phyloP scores from a whole-genome alignment of 1,284 basidiomycete species.

The Ustilago sp. region DNA sequence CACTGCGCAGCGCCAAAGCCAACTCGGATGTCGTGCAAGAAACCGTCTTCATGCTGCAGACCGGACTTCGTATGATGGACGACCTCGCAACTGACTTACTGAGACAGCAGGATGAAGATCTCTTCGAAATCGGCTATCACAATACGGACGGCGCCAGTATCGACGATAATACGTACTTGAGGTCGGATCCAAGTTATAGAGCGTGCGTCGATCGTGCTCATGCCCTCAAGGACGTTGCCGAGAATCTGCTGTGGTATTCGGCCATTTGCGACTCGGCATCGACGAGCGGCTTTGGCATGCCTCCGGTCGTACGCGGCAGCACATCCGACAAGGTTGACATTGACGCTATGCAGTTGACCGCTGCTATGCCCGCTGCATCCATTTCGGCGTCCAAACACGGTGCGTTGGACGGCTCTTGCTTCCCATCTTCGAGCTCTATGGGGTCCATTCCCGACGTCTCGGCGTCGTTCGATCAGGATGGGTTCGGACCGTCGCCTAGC shows the following conservation, averaged over 20 bases:
- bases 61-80: slow-evolving; percentile 48
- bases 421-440: background rate
- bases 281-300: slow-evolving; percentile 31
- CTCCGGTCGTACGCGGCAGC: slow-evolving; percentile 34
- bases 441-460: background rate
- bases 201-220: slow-evolving; percentile 29
- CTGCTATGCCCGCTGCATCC: slow-evolving; percentile 14
- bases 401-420: background rate
- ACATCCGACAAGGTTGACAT: slow-evolving; percentile 34
- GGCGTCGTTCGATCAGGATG: slow-evolving; percentile 13
- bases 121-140: slow-evolving; percentile 39
- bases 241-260: slow-evolving; percentile 48
- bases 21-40: slow-evolving; percentile 31
- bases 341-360: slow-evolving; percentile 31
- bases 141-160: slow-evolving; percentile 32
- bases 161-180: slow-evolving; percentile 17
- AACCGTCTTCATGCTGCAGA: slow-evolving; percentile 28
- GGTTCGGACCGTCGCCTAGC: slow-evolving; percentile 9
- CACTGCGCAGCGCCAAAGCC: slow-evolving; percentile 23
- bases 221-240: slow-evolving; percentile 39
- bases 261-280: slow-evolving; percentile 42
- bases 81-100: slow-evolving; percentile 43
- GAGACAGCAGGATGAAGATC: slow-evolving; percentile 40
- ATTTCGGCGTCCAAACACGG: slow-evolving; percentile 11
- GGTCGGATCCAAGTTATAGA: slow-evolving; percentile 33